phyloP scores from a whole-genome alignment of 2,329 filamentous ascomycete genomes.

The Nigrograna mackinnonii region DNA sequence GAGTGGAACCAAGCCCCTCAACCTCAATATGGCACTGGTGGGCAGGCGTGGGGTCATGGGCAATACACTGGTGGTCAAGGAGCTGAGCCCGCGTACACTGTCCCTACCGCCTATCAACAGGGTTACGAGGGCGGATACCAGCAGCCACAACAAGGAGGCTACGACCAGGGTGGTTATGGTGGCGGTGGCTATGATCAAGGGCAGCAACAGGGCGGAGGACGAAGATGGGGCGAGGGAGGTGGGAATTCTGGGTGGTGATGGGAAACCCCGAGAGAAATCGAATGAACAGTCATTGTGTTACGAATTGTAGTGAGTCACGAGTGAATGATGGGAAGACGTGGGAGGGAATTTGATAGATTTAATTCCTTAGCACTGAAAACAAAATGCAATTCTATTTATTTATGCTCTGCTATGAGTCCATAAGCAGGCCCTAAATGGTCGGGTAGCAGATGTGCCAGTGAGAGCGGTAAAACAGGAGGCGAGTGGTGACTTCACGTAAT shows the following conservation, averaged over 20 bases:
- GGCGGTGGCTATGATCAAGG: conserved; percentile 1
- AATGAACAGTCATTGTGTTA: no score
- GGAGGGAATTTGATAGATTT: no score
- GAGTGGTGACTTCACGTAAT: no score
- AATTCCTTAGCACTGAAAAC: no score
- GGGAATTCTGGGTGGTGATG: conserved; percentile 31
- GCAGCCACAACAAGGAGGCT: conserved; percentile 22
- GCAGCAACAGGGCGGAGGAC: conserved; percentile 16
- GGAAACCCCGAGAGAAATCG: no score
- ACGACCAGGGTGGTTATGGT: conserved; percentile 9
- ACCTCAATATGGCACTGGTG: conserved; percentile 6
- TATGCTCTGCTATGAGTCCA: no score
- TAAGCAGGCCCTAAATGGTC: no score
- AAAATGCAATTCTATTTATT: no score
- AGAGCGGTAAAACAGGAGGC: no score
- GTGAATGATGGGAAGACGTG: no score
- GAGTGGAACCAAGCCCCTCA: conserved; percentile 22
- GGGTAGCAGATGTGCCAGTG: no score
- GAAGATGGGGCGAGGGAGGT: conserved; percentile 35
- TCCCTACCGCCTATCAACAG: conserved; percentile 41
- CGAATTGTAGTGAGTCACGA: no score
- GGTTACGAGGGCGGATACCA: conserved; percentile 34
- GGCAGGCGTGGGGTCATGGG: conserved; percentile 29
- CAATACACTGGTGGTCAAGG: conserved; percentile 36
- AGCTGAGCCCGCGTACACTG: conserved; percentile 32